phyloP scores from a whole-genome alignment of 2,329 filamentous ascomycete genomes.

The Phoma sp. region DNA sequence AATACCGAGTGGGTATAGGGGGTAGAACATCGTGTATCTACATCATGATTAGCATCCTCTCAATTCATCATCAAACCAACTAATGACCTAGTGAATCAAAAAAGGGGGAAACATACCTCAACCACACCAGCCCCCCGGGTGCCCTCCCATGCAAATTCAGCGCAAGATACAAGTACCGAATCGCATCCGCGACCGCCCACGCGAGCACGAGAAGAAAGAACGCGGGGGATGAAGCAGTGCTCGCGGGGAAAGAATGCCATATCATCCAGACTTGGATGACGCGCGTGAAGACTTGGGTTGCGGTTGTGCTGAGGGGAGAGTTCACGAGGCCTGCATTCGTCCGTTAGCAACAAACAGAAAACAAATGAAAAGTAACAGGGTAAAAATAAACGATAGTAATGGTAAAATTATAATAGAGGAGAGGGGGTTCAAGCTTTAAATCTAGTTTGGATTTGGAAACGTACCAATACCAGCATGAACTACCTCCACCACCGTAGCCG shows the following conservation, averaged over 20 bases:
- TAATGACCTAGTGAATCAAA: not conserved
- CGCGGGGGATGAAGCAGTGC: conserved; percentile 24
- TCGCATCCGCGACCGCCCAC: conserved; percentile 31
- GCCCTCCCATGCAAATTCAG: conserved; percentile 30
- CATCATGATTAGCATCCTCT: no score
- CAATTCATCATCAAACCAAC: not conserved
- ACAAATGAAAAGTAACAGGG: no score
- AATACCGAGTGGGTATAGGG: conserved; percentile 38
- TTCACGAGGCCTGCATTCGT: conserved; percentile 25
- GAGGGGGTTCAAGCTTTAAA: no score
- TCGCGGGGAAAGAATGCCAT: conserved; percentile 30
- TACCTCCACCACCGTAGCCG: conserved; percentile 29
- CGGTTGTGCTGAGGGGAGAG: conserved; percentile 33
- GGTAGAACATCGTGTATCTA: conserved; percentile 31
- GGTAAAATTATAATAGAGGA: no score
- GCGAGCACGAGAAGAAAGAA: conserved; percentile 31
- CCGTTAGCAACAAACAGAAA: not conserved
- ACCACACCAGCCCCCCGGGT: conserved; percentile 23
- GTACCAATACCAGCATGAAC: conserved; percentile 29
- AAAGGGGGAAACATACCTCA: conserved; percentile 29
- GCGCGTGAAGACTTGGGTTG: conserved; percentile 33
- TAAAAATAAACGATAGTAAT: no score
- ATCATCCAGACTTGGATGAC: conserved; percentile 41
- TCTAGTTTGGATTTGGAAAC: no score
- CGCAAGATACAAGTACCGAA: conserved; percentile 33